phyloP scores from a whole-genome alignment of 257 asterid species.

The Craterostigma plantagineum region DNA sequence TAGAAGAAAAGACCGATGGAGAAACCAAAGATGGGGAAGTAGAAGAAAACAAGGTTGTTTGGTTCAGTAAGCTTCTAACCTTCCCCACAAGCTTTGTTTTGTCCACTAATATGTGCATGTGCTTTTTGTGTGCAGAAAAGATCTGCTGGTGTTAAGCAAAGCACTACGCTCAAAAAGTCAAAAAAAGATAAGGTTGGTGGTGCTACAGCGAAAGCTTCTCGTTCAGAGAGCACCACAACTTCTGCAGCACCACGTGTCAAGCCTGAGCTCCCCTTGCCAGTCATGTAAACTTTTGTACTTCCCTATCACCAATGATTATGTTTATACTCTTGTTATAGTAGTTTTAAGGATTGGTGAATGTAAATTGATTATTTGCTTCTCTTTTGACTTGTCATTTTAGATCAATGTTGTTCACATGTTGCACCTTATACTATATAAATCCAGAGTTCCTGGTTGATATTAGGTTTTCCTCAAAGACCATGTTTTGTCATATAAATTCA shows the following conservation, averaged over 20 bases:
- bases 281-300: constrained; percentile 25
- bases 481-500: too few relatives aligned
- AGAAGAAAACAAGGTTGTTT: constrained; percentile 70
- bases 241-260: constrained; percentile 80
- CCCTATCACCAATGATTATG: too few relatives aligned
- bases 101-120: background rate
- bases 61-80: background rate
- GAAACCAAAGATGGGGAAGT: constrained; percentile 62
- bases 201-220: constrained; percentile 65
- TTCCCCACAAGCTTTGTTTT: background rate
- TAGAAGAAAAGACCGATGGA: constrained; percentile 66
- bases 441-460: too few relatives aligned
- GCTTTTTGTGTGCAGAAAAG: constrained; percentile 40
- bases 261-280: constrained; percentile 73
- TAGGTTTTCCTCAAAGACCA: too few relatives aligned
- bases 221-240: constrained; percentile 38
- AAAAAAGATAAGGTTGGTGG: constrained; percentile 73
- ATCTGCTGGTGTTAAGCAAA: constrained; percentile 65
- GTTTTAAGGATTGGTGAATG: background rate
- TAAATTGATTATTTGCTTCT: background rate
- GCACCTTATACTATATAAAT: too few relatives aligned
- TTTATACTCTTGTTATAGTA: background rate
- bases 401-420: too few relatives aligned
- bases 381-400: too few relatives aligned
- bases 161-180: constrained; percentile 42